phyloP scores from a whole-genome alignment of 2,329 filamentous ascomycete genomes.

The Exophiala oligosperma region DNA sequence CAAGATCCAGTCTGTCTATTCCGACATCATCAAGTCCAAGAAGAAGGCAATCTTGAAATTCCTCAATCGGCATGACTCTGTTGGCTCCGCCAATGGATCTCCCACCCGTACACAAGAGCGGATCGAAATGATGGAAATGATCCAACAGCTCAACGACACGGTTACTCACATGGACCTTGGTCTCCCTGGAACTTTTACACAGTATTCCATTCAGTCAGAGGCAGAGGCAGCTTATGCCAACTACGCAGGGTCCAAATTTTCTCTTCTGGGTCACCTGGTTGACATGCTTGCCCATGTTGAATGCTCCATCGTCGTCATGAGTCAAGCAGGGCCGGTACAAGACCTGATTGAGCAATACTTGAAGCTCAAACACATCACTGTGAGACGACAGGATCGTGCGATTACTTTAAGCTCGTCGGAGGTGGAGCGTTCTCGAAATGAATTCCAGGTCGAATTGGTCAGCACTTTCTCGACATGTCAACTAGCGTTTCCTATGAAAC shows the following conservation, averaged over 20 bases:
- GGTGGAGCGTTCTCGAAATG: constrained; percentile 15
- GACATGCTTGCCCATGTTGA: constrained; percentile 37
- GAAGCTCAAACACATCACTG: constrained; percentile 39
- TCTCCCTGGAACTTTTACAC: constrained; percentile 39
- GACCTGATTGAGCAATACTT: constrained; percentile 45
- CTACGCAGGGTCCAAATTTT: constrained; percentile 49
- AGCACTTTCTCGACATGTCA: constrained; percentile 37
- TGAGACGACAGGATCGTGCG: constrained; percentile 28
- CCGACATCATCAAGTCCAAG: constrained; percentile 28
- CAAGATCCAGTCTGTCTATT: constrained; percentile 29
- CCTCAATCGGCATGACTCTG: constrained; percentile 24
- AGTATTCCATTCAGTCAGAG: constrained; percentile 34
- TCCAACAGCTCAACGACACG: constrained; percentile 43
- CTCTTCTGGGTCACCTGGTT: constrained; percentile 44
- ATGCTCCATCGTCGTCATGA: constrained; percentile 42
- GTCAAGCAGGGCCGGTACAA: constrained; percentile 37
- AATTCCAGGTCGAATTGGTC: constrained; percentile 37
- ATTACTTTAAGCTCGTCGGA: constrained; percentile 25
- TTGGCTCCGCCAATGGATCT: constrained; percentile 24
- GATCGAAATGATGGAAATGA: constrained; percentile 37
- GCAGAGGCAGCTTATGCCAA: constrained; percentile 47
- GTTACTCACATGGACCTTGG: constrained; percentile 47
- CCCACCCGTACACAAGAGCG: constrained; percentile 24
- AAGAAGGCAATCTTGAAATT: constrained; percentile 28
- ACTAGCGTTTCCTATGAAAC: constrained; percentile 38